phyloP scores from a whole-genome alignment of 176 grass and related monocot species.

The Microstegium vimineum region DNA sequence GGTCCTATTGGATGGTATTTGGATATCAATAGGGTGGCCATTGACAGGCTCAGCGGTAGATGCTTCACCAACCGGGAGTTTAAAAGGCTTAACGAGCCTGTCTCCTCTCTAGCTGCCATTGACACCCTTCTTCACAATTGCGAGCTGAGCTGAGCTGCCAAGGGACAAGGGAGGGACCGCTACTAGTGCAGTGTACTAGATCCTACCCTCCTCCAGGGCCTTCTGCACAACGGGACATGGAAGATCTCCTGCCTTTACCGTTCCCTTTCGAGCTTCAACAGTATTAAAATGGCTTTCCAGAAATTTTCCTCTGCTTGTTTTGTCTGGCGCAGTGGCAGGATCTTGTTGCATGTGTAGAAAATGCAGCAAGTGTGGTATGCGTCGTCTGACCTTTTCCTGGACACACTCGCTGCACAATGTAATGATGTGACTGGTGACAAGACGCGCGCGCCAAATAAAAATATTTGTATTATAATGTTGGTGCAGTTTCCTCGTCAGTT shows the following conservation, averaged over 20 bases:
- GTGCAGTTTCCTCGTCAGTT: neutral
- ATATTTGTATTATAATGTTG: too few species aligned
- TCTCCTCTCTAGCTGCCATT: neutral
- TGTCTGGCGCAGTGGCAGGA: neutral
- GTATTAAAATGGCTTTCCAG: neutral
- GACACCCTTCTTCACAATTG: neutral
- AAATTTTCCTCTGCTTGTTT: constrained; percentile 17
- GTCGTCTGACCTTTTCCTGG: neutral
- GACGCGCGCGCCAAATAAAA: neutral
- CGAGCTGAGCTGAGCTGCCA: neutral
- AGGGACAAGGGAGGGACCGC: too few species aligned
- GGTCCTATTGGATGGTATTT: neutral
- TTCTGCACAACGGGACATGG: constrained; percentile 25
- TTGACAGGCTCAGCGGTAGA: constrained; percentile 20
- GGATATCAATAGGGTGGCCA: constrained; percentile 1
- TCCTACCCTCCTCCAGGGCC: neutral
- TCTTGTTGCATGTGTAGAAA: constrained; percentile 1
- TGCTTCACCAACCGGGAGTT: constrained; percentile 19
- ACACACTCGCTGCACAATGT: neutral
- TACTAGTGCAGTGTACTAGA: neutral
- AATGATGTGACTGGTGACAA: neutral
- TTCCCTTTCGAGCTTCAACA: neutral
- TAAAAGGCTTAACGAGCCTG: constrained; percentile 30
- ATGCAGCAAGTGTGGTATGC: too few species aligned
- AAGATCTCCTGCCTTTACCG: neutral